phyloP scores from a whole-genome alignment of 495 filamentous ascomycete species.

The Hyaloscypha bicolor region DNA sequence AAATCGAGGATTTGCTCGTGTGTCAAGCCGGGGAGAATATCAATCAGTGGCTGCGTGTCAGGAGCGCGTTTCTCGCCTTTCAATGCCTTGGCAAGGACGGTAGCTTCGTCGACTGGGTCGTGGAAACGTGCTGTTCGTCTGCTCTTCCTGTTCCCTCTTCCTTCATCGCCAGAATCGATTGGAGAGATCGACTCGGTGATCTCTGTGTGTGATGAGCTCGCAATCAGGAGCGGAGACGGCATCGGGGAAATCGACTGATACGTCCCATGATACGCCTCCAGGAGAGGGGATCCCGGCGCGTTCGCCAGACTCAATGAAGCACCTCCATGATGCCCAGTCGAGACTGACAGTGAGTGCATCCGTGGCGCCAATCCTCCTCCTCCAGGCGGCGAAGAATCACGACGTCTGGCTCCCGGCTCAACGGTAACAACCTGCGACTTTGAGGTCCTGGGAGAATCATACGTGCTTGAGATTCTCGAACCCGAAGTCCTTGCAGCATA shows the following conservation, averaged over 20 bases:
- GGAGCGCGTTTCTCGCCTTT: slow-evolving; percentile 64
- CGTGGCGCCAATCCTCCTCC: slow-evolving; percentile 33
- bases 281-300: slow-evolving; percentile 77
- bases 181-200: slow-evolving; percentile 29
- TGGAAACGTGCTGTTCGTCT: slow-evolving; percentile 68
- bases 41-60: slow-evolving; percentile 71
- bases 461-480: slow-evolving; percentile 37
- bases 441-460: slow-evolving; percentile 46
- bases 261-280: slow-evolving; percentile 92
- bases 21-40: slow-evolving; percentile 80
- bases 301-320: slow-evolving; percentile 45
- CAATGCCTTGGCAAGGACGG: slow-evolving; percentile 72
- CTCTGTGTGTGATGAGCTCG: slow-evolving; percentile 32
- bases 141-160: slow-evolving; percentile 29
- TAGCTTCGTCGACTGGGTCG: slow-evolving; percentile 78
- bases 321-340: slow-evolving; percentile 47
- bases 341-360: slow-evolving; percentile 50
- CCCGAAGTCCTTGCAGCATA: slow-evolving; percentile 40
- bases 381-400: slow-evolving; percentile 22
- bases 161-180: slow-evolving; percentile 34
- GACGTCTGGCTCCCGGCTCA: slow-evolving; percentile 35
- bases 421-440: slow-evolving; percentile 41
- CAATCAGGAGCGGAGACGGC: slow-evolving; percentile 71
- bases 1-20: slow-evolving; percentile 85
- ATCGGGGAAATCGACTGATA: slow-evolving; percentile 96